A percentile compares a stretch with the other conserved stretches of the same genome.
Conservation (phyloP, 1,284 basidiomycete species). For the Mycosarcoma maydis region DNA sequence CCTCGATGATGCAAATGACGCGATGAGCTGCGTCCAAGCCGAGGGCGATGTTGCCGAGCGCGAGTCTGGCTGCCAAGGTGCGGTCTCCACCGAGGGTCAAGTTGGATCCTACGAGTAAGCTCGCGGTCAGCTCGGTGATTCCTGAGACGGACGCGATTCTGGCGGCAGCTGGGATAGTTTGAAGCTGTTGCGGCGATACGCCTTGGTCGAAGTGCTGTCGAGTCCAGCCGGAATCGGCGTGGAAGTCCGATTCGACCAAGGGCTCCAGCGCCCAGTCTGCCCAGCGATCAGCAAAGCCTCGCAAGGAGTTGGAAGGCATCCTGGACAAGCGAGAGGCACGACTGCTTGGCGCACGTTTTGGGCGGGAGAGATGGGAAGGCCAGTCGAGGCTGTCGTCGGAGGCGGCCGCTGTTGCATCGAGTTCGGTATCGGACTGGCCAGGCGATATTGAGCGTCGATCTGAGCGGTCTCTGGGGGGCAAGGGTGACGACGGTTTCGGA, state of each 20-base stretch:
- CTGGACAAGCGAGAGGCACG: conserved; percentile 31
- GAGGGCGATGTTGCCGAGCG: conserved; percentile 31
- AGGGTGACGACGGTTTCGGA: no score
- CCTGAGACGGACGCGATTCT: conserved; percentile 39
- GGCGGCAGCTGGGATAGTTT: conserved; percentile 28
- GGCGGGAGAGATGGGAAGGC: conserved; percentile 11
- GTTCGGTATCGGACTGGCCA: conserved; percentile 18
- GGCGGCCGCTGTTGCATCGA: neutral
- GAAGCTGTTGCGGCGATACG: conserved; percentile 8
- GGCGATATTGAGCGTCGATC: conserved; percentile 13
- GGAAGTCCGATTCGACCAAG: conserved; percentile 42
- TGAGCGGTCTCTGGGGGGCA: neutral
- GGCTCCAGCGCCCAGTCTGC: conserved; percentile 60
- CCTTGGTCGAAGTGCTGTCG: conserved; percentile 16
- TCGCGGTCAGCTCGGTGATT: conserved; percentile 38
- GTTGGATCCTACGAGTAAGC: conserved; percentile 43
- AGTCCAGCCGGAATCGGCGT: conserved; percentile 53
- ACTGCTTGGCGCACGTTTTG: conserved; percentile 28
- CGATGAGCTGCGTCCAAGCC: conserved; percentile 50
- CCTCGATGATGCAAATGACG: conserved; percentile 32
- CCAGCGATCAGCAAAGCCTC: conserved; percentile 56
- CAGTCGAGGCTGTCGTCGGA: conserved; percentile 28
- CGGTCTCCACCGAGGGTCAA: conserved; percentile 36
- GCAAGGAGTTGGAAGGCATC: conserved; percentile 27
- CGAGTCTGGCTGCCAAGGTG: conserved; percentile 37